A percentile compares a stretch with the other conserved stretches of the same genome.
Evolutionary conservation across 1,139 yeast genomes (phyloP).

Genomic region (Yamadazyma dushanensis): DNA sequence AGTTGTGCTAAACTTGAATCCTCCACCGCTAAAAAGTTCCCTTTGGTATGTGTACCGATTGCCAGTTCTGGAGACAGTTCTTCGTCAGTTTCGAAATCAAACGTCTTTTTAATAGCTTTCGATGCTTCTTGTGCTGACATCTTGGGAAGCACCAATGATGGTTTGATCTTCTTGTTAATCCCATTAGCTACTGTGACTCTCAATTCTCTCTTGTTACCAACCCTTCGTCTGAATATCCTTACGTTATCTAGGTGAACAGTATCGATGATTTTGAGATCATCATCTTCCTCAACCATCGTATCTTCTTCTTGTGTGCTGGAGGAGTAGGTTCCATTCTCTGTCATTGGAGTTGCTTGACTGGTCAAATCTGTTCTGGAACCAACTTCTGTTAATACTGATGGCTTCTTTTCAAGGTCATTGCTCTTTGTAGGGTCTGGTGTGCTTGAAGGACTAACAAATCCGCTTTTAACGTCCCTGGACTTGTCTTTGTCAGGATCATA

Average conservation of each 20-base stretch:
- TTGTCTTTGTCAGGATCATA: no score
- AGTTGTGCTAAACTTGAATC: background rate
- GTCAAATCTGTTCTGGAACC: no score
- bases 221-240: background rate
- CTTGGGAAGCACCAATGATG: background rate
- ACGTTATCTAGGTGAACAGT: conserved; percentile 7
- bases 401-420: no score
- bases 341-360: no score
- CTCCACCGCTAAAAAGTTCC: no score
- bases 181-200: conserved; percentile 7
- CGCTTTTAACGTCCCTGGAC: no score
- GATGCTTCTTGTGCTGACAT: background rate
- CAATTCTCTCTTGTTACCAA: conserved; percentile 4
- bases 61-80: no score
- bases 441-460: no score
- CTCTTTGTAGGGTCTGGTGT: no score
- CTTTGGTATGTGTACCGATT: no score
- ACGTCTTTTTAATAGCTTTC: background rate
- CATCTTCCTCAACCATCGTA: conserved; percentile 3
- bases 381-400: no score
- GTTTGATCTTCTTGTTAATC: conserved; percentile 1
- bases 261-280: conserved; percentile 9
- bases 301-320: background rate
- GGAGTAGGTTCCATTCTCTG: no score
- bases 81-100: conserved; percentile 1